Conservation (phyloP, 441 rosid genomes). For the Omphalea diandra region DNA sequence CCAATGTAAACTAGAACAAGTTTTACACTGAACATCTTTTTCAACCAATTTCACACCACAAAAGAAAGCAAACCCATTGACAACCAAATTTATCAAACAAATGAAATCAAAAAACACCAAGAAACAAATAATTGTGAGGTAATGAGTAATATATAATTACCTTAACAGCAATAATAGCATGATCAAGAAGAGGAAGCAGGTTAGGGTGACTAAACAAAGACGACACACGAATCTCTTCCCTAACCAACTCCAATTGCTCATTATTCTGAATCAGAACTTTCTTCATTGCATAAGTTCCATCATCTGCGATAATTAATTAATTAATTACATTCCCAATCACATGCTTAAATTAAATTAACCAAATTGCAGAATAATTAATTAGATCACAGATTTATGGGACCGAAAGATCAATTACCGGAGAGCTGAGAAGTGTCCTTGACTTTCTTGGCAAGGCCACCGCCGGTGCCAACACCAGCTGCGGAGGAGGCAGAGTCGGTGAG, state of each 20-base stretch:
- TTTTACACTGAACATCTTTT: slow-evolving; percentile 3
- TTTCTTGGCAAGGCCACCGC: slow-evolving; percentile 61
- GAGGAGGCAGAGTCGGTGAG: slow-evolving; percentile 51
- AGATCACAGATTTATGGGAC: slow-evolving; percentile 1
- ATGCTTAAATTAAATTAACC: no score
- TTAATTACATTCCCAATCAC: no score
- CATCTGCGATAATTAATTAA: slow-evolving; percentile 51
- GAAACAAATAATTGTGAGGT: no score
- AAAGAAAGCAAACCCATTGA: neutral
- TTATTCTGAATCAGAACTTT: slow-evolving; percentile 90
- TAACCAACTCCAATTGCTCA: slow-evolving; percentile 89
- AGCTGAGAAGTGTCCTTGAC: slow-evolving; percentile 91
- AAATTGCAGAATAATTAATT: no score
- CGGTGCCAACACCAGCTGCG: slow-evolving; percentile 18
- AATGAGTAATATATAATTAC: no score
- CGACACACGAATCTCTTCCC: slow-evolving; percentile 96
- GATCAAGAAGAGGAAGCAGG: slow-evolving; percentile 97
- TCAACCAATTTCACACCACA: neutral
- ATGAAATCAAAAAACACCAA: neutral
- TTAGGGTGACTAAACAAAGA: slow-evolving; percentile 86
- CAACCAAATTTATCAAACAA: neutral
- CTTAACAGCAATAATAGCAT: slow-evolving; percentile 89
- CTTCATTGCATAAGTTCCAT: slow-evolving; percentile 97
- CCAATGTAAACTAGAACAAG: neutral
- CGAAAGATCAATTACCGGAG: slow-evolving; percentile 48